Evolutionary conservation across 2,329 filamentous ascomycete genomes (phyloP).

Genomic region (Magnaporthiopsis poae): DNA sequence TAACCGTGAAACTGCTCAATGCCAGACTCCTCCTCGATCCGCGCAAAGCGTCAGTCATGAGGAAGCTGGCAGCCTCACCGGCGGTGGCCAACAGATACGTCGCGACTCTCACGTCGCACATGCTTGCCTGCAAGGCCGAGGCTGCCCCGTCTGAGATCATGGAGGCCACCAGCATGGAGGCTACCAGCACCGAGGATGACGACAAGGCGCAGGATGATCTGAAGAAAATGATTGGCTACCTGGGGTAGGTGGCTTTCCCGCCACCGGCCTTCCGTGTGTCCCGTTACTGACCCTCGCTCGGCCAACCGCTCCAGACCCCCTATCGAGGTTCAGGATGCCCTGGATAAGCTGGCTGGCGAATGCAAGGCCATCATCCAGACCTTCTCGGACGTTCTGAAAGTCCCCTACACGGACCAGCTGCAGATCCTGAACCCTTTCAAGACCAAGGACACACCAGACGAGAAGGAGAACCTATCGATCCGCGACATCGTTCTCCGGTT

Average conservation of each 20-base stretch:
- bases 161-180: not conserved
- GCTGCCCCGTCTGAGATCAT: not conserved
- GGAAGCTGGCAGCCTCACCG: not conserved
- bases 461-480: not conserved
- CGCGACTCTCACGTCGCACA: not conserved
- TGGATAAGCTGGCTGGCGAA: not conserved
- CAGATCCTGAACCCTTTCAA: not conserved
- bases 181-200: not conserved
- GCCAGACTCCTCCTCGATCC: not conserved
- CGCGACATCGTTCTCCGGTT: not conserved
- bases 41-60: not conserved
- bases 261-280: not conserved
- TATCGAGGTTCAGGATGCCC: not conserved
- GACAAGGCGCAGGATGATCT: not conserved
- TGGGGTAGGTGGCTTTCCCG: not conserved
- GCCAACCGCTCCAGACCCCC: not conserved
- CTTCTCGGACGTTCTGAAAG: not conserved
- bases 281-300: not conserved
- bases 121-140: not conserved
- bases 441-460: not conserved
- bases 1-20: not conserved
- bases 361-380: not conserved
- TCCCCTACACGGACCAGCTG: not conserved
- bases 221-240: not conserved
- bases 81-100: not conserved